Base-by-base conservation (phyloP, 1,284 basidiomycete genomes). In the Leccinum solheimii region DNA sequence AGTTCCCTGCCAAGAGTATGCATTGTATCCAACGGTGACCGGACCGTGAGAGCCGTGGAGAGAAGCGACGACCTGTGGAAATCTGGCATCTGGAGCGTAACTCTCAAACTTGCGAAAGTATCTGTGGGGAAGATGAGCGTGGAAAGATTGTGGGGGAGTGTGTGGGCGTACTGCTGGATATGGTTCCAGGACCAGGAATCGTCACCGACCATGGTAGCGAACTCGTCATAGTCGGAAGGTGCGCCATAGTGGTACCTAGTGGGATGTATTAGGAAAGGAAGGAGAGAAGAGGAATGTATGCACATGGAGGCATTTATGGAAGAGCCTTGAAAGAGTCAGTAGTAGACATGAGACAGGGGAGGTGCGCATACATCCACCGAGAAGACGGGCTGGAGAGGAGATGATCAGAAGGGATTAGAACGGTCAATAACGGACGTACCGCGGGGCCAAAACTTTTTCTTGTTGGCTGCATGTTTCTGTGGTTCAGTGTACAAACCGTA, bases 181-280 rank as follows among this genome's bases (percentile, higher is more conserved):
- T 84, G 80, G 51, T 80, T 74, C 81, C 85, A 90, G 16, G 83
- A 76, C 88, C 88, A 91, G 13, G 80, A 78, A 10, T 83, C 82
- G 60, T 87, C 83, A n/a, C 79, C 81, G 19, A 78, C 77, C 34
- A 83, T 78, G n/a, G 74, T 66, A 0, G 82, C 86, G 83, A 87
- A 90, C 69, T 90, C 82, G 66, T 90, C 86, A 64, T 84, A 90
- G 67, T 91, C 89, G 1, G 82, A 82, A 1, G 88, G 86, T 5
- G 85, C 80, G 19, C 87, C 86, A 49, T 83, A 83, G 19, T 90
- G 88, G 57, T 84, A 87, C 75, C 88, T 90, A 60, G 3, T 27
- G 10, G 7, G 27, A 19, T 56, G 30, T 56, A 23, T 67, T 45
- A 62, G 65, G 30, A 48, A 48, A 23, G 6, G 13, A 27, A 10